Evolutionary conservation across 1,139 yeast genomes (phyloP).

Genomic region (Kodamaea sp.): DNA sequence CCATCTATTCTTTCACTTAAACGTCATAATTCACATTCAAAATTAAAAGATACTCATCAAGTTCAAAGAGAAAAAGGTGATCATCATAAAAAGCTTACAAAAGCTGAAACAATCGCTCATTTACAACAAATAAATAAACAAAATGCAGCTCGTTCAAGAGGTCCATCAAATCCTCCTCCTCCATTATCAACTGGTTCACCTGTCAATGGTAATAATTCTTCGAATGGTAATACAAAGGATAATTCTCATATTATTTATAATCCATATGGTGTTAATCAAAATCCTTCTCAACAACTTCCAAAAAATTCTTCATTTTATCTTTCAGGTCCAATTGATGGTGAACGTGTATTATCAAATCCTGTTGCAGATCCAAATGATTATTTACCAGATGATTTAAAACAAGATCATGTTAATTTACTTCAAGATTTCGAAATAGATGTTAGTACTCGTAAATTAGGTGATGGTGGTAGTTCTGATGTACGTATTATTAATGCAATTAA

Average conservation of each 20-base stretch:
- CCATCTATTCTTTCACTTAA: slow-evolving; percentile 29
- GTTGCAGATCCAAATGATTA: slow-evolving; percentile 65
- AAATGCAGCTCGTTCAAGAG: slow-evolving; percentile 19
- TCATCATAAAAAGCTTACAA: slow-evolving; percentile 26
- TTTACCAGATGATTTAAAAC: slow-evolving; percentile 53
- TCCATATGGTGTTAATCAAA: slow-evolving; percentile 44
- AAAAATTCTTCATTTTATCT: slow-evolving; percentile 41
- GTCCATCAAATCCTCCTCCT: slow-evolving; percentile 2
- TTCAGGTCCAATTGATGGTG: slow-evolving; percentile 34
- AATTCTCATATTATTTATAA: slow-evolving; percentile 35
- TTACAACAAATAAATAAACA: slow-evolving; percentile 32
- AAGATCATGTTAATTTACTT: slow-evolving; percentile 48
- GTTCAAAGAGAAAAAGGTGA: slow-evolving; percentile 1
- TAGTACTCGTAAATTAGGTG: slow-evolving; percentile 52
- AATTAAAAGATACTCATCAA: slow-evolving; percentile 1
- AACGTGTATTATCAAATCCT: slow-evolving; percentile 56
- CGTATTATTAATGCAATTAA: slow-evolving; percentile 42
- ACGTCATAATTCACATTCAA: slow-evolving; percentile 24
- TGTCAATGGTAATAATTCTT: not conserved
- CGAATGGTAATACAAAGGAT: not conserved
- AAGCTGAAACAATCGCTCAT: slow-evolving; percentile 41
- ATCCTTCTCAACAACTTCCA: slow-evolving; percentile 33
- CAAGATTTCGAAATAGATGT: slow-evolving; percentile 58
- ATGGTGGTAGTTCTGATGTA: slow-evolving; percentile 73
- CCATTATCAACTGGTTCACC: not conserved